Evolutionary conservation across 345 rosid genomes (phyloP).

Genomic region (Citrus unshiu): DNA sequence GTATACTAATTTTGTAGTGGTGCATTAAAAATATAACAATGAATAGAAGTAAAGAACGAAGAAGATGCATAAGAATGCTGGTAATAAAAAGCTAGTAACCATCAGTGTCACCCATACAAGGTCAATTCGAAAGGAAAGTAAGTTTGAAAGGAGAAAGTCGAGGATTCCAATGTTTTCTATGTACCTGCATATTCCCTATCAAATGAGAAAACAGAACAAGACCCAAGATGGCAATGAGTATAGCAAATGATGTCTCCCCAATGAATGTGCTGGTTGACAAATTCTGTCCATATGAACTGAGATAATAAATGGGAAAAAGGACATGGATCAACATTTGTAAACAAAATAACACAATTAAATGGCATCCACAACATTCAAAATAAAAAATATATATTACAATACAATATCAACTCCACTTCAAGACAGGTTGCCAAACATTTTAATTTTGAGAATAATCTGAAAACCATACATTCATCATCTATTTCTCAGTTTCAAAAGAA

Average conservation of each 20-base stretch:
- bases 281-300: slow-evolving; percentile 93
- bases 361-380: not conserved
- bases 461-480: not conserved
- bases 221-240: slow-evolving; percentile 77
- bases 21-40: not conserved
- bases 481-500: no score
- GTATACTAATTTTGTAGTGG: not conserved
- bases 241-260: slow-evolving; percentile 86
- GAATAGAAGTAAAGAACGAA: not conserved
- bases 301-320: slow-evolving; percentile 22
- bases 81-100: not conserved
- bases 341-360: not conserved
- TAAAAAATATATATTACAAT: not conserved
- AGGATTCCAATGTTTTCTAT: not conserved
- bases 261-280: slow-evolving; percentile 75
- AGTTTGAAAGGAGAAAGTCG: not conserved
- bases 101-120: not conserved
- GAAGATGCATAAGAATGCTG: not conserved
- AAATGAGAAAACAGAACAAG: slow-evolving; percentile 87
- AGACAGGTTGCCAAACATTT: not conserved
- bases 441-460: not conserved
- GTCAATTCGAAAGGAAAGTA: not conserved
- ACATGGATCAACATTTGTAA: slow-evolving; percentile 9
- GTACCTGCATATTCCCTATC: slow-evolving; percentile 98
- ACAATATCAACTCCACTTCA: not conserved